A percentile compares a stretch with the other conserved stretches of the same genome.
These are phyloP conservation scores for Hericium erinaceus DNA, from an alignment of 768 basidiomycete species.

Conservation along the genomic window DNA sequence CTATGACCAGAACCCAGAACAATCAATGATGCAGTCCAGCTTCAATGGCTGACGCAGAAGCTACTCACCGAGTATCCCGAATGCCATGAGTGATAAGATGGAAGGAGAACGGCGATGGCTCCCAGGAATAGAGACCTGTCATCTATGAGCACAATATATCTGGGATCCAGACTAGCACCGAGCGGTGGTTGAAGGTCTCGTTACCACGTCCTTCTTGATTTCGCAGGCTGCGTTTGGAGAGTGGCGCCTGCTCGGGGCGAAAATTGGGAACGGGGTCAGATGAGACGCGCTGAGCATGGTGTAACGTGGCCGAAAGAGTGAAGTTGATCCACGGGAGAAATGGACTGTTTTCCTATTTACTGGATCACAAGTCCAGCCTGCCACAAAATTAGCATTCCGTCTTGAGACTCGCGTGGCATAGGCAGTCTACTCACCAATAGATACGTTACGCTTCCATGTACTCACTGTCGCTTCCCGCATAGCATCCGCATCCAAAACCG, in stretches of 20 bases:
- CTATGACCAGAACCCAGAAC: conserved; percentile 12
- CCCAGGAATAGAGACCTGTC: neutral
- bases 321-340: too few relatives aligned
- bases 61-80: conserved; percentile 29
- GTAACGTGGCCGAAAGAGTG: too few relatives aligned
- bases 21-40: neutral
- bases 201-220: neutral
- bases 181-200: neutral
- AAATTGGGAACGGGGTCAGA: neutral
- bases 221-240: neutral
- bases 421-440: too few relatives aligned
- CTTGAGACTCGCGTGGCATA: too few relatives aligned
- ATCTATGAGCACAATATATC: neutral
- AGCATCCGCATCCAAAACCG: too few relatives aligned
- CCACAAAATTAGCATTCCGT: too few relatives aligned
- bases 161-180: neutral
- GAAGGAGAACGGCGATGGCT: neutral
- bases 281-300: neutral
- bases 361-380: too few relatives aligned
- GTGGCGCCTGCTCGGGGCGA: neutral
- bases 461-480: too few relatives aligned
- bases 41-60: neutral
- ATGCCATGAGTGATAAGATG: neutral
- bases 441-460: too few relatives aligned
- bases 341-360: too few relatives aligned